phyloP scores from a whole-genome alignment of 169 alveolate genomes.

The Cystoisospora suis region DNA sequence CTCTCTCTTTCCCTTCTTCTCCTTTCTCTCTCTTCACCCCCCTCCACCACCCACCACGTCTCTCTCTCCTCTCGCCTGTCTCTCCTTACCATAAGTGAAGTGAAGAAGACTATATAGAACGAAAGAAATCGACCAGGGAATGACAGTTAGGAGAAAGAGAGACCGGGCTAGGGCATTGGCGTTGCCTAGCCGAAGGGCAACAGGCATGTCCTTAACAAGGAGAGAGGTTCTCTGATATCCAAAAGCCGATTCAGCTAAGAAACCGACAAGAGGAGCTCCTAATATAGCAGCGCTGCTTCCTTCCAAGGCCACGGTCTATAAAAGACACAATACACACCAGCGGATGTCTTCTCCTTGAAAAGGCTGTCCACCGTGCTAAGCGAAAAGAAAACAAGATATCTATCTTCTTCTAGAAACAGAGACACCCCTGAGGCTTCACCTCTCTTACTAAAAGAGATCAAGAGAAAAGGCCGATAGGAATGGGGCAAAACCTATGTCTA shows the following conservation, averaged over 20 bases:
- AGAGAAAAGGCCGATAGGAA: too few species aligned
- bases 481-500: too few species aligned
- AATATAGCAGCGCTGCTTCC: constrained; percentile 86
- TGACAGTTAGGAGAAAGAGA: constrained; percentile 76
- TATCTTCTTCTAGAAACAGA: too few species aligned
- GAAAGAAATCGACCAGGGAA: constrained; percentile 85
- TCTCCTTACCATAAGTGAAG: constrained; percentile 73
- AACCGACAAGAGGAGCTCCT: constrained; percentile 89
- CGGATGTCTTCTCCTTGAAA: too few species aligned
- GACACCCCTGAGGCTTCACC: too few species aligned
- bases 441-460: too few species aligned
- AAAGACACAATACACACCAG: neutral
- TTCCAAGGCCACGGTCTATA: constrained; percentile 84
- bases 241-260: constrained; percentile 84
- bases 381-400: too few species aligned
- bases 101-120: constrained; percentile 82
- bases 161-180: constrained; percentile 87
- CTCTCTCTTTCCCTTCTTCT: neutral
- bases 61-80: neutral
- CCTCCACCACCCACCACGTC: neutral
- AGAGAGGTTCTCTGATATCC: constrained; percentile 81
- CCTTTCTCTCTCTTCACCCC: neutral
- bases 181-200: constrained; percentile 76
- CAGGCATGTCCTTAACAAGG: constrained; percentile 80
- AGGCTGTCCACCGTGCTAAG: too few species aligned